Evolutionary conservation across 768 basidiomycete genomes (phyloP).

Genomic region (Tylopilus sp.): DNA sequence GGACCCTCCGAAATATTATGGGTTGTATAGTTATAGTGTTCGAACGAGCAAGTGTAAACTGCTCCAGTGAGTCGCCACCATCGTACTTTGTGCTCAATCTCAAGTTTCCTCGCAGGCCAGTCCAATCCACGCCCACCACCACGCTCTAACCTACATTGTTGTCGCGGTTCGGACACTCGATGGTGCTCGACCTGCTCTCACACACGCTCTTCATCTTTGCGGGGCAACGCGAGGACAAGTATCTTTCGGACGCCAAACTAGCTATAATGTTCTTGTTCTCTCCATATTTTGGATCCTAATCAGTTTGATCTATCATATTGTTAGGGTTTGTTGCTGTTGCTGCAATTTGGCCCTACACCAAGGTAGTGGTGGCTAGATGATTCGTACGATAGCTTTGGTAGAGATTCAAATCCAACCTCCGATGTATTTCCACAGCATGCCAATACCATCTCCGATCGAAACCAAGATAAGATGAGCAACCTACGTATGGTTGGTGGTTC

Average conservation of each 20-base stretch:
- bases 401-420: no score
- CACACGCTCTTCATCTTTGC: constrained; percentile 69
- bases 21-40: constrained; percentile 71
- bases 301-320: no score
- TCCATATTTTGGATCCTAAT: no score
- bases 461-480: no score
- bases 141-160: constrained; percentile 44
- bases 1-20: constrained; percentile 59
- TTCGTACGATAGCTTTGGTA: no score
- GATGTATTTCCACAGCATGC: no score
- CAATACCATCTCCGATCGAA: no score
- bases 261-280: no score
- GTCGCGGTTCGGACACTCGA: constrained; percentile 73
- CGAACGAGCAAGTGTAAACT: constrained; percentile 62
- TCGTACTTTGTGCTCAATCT: neutral
- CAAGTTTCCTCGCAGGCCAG: constrained; percentile 13
- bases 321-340: no score
- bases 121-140: constrained; percentile 9
- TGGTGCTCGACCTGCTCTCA: constrained; percentile 65
- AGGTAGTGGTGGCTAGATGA: no score
- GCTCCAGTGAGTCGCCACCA: constrained; percentile 62
- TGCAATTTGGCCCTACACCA: no score
- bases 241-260: constrained; percentile 68
- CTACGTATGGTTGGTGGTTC: no score
- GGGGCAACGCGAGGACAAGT: constrained; percentile 64